These are phyloP conservation scores for Orbilia javanica DNA, from an alignment of 2,329 filamentous ascomycete genomes.

Conservation along the genomic window DNA sequence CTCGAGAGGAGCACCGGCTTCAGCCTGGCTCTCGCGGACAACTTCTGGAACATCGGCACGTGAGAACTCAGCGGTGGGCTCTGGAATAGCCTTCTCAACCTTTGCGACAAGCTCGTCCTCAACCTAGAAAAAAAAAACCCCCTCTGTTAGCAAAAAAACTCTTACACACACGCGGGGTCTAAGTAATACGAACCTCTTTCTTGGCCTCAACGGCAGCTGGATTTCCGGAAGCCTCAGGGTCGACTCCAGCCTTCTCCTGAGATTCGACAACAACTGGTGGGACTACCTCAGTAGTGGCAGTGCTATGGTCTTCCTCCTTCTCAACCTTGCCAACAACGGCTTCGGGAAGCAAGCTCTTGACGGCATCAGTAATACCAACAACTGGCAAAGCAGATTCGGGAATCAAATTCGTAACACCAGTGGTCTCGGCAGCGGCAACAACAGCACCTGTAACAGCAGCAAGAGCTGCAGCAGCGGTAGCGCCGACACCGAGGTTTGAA, in stretches of 20 bases:
- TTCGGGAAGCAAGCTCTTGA: constrained; percentile 80
- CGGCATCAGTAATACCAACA: constrained; percentile 61
- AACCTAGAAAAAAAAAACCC: constrained; percentile 26
- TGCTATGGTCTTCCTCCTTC: constrained; percentile 56
- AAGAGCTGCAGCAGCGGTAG: constrained; percentile 39
- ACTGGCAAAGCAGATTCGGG: constrained; percentile 86
- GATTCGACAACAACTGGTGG: constrained; percentile 66
- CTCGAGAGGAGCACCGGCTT: constrained; percentile 75
- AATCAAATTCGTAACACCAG: constrained; percentile 74
- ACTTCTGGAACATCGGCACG: constrained; percentile 70
- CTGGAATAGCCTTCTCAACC: constrained; percentile 43
- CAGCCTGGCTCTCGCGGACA: constrained; percentile 79
- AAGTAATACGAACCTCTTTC: constrained; percentile 63
- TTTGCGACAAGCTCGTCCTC: constrained; percentile 50
- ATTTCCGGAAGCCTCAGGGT: constrained; percentile 76
- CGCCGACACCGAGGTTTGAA: constrained; percentile 67
- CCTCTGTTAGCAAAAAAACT: constrained; percentile 22
- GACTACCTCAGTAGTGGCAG: constrained; percentile 66
- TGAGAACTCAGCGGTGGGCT: constrained; percentile 37
- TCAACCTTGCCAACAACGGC: constrained; percentile 70
- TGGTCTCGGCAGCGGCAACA: background rate
- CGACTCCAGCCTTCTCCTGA: constrained; percentile 70
- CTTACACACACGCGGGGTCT: background rate
- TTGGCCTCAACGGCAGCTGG: constrained; percentile 78
- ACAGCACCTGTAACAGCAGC: constrained; percentile 49